Percentiles rank a stretch among this genome's conserved stretches.
Evolutionary conservation across 345 rosid species (phyloP).

Genomic region (Eutrema yunnanense): DNA sequence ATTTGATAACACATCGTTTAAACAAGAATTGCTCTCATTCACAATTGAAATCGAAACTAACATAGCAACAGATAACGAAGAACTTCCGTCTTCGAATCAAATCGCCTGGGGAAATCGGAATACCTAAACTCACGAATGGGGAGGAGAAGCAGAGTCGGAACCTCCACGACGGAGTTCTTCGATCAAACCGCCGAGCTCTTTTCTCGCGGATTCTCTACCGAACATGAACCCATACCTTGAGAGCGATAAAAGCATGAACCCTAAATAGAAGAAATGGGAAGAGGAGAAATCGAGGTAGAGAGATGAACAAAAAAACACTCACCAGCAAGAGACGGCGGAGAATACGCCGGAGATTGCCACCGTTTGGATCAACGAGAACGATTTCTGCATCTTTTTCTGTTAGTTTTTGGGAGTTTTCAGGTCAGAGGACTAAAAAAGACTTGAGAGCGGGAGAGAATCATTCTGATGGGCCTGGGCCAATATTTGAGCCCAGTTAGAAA

Average conservation of each 20-base stretch:
- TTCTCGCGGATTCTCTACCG: conserved; percentile 86
- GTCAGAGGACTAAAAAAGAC: background rate
- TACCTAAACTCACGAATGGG: conserved; percentile 34
- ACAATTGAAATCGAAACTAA: background rate
- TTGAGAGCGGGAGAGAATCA: conserved; percentile 3
- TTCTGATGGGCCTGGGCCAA: background rate
- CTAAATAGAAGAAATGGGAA: background rate
- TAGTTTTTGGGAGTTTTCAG: background rate
- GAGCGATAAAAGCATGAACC: background rate
- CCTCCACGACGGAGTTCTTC: conserved; percentile 60
- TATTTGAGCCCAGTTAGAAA: background rate
- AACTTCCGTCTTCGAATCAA: background rate
- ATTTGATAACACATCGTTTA: conserved; percentile 7
- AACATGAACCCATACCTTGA: conserved; percentile 93
- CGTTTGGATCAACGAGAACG: conserved; percentile 68
- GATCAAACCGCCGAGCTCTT: conserved; percentile 73
- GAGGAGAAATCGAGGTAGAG: background rate
- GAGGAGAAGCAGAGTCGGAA: conserved; percentile 31
- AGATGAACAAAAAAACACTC: background rate
- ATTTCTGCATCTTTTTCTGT: conserved; percentile 40
- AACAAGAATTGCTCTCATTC: conserved; percentile 12
- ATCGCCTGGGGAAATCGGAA: background rate
- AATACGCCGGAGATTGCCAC: conserved; percentile 68
- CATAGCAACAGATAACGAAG: conserved; percentile 2
- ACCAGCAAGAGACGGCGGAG: conserved; percentile 85